These are phyloP conservation scores for Spergularia marina DNA, from an alignment of 148 eudicot species.

Conservation along the genomic window DNA sequence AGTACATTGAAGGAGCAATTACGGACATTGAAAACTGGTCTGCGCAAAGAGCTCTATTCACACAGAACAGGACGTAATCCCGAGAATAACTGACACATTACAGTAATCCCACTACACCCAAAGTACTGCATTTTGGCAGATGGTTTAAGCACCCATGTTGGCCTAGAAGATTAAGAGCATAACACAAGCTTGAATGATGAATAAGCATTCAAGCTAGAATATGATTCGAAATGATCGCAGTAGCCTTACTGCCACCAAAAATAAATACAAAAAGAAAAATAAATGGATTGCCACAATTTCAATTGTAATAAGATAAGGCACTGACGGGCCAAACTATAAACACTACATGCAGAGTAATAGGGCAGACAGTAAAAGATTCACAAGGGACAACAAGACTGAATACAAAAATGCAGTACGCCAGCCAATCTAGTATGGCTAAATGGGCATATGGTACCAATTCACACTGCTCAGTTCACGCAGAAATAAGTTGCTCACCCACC, in stretches of 20 bases:
- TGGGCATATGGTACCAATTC: neutral
- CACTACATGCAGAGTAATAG: neutral
- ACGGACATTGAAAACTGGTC: too few relatives aligned
- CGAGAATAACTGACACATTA: too few relatives aligned
- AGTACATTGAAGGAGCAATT: too few relatives aligned
- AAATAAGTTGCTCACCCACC: too few relatives aligned
- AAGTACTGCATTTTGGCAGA: too few relatives aligned
- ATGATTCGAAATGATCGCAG: neutral
- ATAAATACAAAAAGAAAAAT: neutral
- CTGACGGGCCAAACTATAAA: neutral
- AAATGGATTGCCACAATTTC: neutral
- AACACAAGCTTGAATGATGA: neutral
- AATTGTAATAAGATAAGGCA: neutral
- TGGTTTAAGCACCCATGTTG: too few relatives aligned
- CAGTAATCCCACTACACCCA: too few relatives aligned
- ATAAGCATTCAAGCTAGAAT: neutral
- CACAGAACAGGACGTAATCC: too few relatives aligned
- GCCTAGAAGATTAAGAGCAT: too few relatives aligned
- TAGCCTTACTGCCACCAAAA: neutral
- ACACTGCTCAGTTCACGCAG: neutral
- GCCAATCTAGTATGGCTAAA: neutral
- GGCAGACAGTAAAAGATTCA: neutral
- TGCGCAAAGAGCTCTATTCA: too few relatives aligned
- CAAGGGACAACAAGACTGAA: neutral
- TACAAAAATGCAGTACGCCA: neutral